Conservation (phyloP, 2,329 filamentous ascomycete genomes). For the Neonectria punicea region DNA sequence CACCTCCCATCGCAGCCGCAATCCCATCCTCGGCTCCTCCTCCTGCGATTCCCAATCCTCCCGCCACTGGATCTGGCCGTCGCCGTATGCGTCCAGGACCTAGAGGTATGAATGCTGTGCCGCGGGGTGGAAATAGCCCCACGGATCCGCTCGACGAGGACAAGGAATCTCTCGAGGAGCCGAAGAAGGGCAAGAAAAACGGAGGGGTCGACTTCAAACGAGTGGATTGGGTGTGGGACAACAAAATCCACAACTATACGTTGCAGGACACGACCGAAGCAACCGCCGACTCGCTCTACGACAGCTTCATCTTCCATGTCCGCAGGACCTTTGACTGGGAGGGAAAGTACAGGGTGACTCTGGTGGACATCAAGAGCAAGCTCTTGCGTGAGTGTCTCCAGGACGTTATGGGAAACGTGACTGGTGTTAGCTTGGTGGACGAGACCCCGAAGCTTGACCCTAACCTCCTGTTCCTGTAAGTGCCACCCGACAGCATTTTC, state of each 20-base stretch:
- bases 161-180: slow-evolving; percentile 4
- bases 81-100: slow-evolving; percentile 1
- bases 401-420: slow-evolving; percentile 50
- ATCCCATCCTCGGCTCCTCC: neutral
- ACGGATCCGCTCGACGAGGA: slow-evolving; percentile 16
- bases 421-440: slow-evolving; percentile 78
- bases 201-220: slow-evolving; percentile 57
- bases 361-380: slow-evolving; percentile 88
- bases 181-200: slow-evolving; percentile 26
- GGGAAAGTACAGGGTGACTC: slow-evolving; percentile 77
- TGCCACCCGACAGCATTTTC: neutral
- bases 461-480: slow-evolving; percentile 74
- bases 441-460: slow-evolving; percentile 80
- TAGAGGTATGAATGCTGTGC: neutral
- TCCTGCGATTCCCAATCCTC: neutral
- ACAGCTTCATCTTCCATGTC: slow-evolving; percentile 85
- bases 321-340: slow-evolving; percentile 86
- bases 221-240: slow-evolving; percentile 66
- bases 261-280: slow-evolving; percentile 64
- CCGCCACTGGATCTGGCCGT: neutral
- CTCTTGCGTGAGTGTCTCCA: slow-evolving; percentile 72
- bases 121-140: neutral
- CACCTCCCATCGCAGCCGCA: neutral
- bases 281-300: slow-evolving; percentile 66
- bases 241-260: slow-evolving; percentile 60